Evolutionary conservation across 495 filamentous ascomycete species (phyloP).

Genomic region (Penicillium simplicissimum): DNA sequence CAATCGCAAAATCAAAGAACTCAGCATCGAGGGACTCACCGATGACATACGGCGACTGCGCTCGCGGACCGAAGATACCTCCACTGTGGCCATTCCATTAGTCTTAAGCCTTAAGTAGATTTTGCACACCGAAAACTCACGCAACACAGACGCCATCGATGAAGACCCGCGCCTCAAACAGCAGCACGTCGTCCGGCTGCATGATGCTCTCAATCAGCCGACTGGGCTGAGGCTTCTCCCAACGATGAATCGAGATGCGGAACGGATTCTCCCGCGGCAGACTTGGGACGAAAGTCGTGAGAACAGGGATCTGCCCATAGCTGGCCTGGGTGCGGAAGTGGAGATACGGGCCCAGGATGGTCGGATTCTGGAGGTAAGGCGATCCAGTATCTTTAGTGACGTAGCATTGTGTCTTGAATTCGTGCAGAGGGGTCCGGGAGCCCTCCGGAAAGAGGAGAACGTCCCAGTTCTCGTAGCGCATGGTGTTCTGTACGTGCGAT

Average conservation of each 20-base stretch:
- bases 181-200: conserved; percentile 59
- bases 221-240: conserved; percentile 67
- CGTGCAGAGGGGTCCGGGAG: conserved; percentile 70
- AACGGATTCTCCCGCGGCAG: conserved; percentile 61
- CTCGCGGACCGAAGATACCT: conserved; percentile 53
- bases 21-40: conserved; percentile 32
- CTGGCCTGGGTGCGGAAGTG: conserved; percentile 34
- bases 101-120: neutral
- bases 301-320: conserved; percentile 58
- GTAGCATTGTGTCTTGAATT: conserved; percentile 84
- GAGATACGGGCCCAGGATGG: conserved; percentile 27
- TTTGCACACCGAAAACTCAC: conserved; percentile 43
- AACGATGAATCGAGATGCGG: conserved; percentile 78
- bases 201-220: conserved; percentile 60
- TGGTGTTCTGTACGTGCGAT: conserved; percentile 30
- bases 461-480: conserved; percentile 88
- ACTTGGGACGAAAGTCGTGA: conserved; percentile 77
- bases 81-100: conserved; percentile 36
- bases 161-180: conserved; percentile 69
- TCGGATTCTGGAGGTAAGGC: conserved; percentile 37
- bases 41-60: conserved; percentile 63
- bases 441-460: conserved; percentile 73
- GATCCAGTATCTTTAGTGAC: conserved; percentile 63
- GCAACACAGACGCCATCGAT: conserved; percentile 68
- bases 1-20: neutral